Conservation (phyloP, 176 grass and related monocot species). For the Hordeum vulgare region MorexV3_pseudomolecules_assembly NC_058523.1:187325215-187325714, state of each 20-base stretch:
- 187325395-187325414: background rate
- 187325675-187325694: background rate
- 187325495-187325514: background rate
- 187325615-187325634: conserved; percentile 4
- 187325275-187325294: background rate
- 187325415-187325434: background rate
- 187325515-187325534: conserved; percentile 9
- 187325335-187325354: background rate
- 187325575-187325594: background rate
- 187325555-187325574: background rate
- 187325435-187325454: background rate
- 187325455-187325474: background rate
- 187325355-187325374: background rate
- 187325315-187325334: background rate
- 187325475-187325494: background rate
- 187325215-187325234: background rate
- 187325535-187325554: background rate
- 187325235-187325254: background rate
- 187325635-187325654: background rate
- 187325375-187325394: background rate
- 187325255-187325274: background rate
- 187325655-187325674: background rate
- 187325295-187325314: background rate
- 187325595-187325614: background rate
- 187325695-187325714: background rate